Percentiles rank a stretch among this genome's conserved stretches.
phyloP scores from a whole-genome alignment of 140 eudicot genomes.

The Oenanthe javanica region DNA sequence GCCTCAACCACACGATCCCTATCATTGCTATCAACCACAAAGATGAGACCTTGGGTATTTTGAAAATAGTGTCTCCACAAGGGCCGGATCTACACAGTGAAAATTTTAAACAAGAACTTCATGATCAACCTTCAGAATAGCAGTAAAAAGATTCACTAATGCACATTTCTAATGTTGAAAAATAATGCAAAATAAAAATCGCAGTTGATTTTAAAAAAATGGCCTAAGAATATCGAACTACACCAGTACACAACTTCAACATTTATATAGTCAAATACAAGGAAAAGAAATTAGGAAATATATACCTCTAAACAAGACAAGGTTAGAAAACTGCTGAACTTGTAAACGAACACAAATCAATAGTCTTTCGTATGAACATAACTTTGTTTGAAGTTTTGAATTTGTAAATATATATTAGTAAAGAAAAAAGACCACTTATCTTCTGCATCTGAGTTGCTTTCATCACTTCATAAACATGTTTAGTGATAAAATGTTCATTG shows the following conservation, averaged over 20 bases:
- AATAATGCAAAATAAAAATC: too few relatives aligned
- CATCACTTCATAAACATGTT: background rate
- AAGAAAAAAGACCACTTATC: background rate
- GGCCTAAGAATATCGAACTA: background rate
- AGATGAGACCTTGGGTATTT: slow-evolving; percentile 9
- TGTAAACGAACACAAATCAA: background rate
- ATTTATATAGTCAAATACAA: background rate
- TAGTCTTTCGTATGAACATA: background rate
- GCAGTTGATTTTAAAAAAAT: background rate
- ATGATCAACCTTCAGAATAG: background rate
- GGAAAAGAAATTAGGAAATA: background rate
- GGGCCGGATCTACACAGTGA: slow-evolving; percentile 2
- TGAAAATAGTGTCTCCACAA: slow-evolving; percentile 10
- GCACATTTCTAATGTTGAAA: too few relatives aligned
- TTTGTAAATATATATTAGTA: background rate
- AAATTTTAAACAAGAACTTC: background rate
- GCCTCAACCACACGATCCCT: slow-evolving; percentile 8
- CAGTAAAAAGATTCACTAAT: too few relatives aligned
- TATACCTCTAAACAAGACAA: background rate
- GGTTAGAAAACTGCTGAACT: background rate
- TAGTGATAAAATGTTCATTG: background rate
- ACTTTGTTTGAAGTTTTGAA: background rate
- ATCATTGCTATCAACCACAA: slow-evolving; percentile 9
- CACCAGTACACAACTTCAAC: background rate
- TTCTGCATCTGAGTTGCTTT: background rate